Evolutionary conservation across 1,139 yeast species (phyloP).

Genomic region (Scheffersomyces segobiensis): DNA sequence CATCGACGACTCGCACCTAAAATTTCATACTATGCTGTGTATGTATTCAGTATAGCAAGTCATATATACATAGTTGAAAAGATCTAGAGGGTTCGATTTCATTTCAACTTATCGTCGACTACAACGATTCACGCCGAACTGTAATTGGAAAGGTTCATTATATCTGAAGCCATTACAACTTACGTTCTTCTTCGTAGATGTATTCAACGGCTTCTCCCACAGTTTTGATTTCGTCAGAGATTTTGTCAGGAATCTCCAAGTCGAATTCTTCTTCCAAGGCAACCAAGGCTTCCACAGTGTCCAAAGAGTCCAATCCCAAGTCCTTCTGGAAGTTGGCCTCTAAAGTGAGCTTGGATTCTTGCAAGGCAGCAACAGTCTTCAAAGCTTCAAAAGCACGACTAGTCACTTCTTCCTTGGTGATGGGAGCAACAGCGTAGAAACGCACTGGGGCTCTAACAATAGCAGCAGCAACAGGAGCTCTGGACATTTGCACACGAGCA

Average conservation of each 20-base stretch:
- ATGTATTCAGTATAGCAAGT: not conserved
- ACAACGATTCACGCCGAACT: not conserved
- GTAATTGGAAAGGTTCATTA: not conserved
- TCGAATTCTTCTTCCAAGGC: slow-evolving; percentile 75
- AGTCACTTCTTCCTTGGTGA: slow-evolving; percentile 48
- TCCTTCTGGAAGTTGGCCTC: slow-evolving; percentile 60
- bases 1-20: not conserved
- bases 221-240: slow-evolving; percentile 67
- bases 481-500: slow-evolving; percentile 34
- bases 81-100: not conserved
- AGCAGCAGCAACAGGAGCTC: slow-evolving; percentile 26
- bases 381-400: slow-evolving; percentile 51
- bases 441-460: slow-evolving; percentile 35
- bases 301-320: slow-evolving; percentile 69
- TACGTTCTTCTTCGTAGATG: slow-evolving; percentile 51
- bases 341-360: slow-evolving; percentile 44
- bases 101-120: not conserved
- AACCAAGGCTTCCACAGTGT: slow-evolving; percentile 69
- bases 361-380: slow-evolving; percentile 52
- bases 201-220: slow-evolving; percentile 69
- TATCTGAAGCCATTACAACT: slow-evolving; percentile 27
- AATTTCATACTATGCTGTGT: not conserved
- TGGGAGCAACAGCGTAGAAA: slow-evolving; percentile 50
- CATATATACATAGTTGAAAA: not conserved
- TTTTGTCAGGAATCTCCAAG: slow-evolving; percentile 67